These are phyloP conservation scores for Acer saccharum DNA, from an alignment of 345 rosid species.

Conservation along the genomic window DNA sequence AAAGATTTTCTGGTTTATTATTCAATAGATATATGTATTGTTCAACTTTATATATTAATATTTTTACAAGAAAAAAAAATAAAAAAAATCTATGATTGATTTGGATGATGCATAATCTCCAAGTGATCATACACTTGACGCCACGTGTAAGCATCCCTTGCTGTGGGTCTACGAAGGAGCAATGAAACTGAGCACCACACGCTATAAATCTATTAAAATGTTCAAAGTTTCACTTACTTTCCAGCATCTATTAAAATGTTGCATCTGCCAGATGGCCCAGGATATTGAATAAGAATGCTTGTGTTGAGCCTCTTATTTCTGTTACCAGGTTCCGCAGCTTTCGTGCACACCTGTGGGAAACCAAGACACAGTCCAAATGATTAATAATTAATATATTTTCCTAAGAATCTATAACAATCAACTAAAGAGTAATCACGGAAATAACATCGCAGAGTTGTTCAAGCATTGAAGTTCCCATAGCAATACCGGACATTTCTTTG, in stretches of 20 bases:
- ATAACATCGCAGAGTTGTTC: neutral
- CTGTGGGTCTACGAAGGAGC: too few species aligned
- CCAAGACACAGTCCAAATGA: constrained; percentile 16
- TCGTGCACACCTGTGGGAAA: constrained; percentile 67
- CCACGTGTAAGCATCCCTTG: too few species aligned
- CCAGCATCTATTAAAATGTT: constrained; percentile 87
- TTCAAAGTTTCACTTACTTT: constrained; percentile 82
- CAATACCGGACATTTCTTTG: constrained; percentile 75
- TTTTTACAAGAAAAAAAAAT: too few species aligned
- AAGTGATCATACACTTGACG: too few species aligned
- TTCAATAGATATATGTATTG: too few species aligned
- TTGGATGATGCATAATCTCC: too few species aligned
- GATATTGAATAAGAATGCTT: constrained; percentile 66
- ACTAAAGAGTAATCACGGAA: neutral
- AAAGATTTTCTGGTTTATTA: too few species aligned
- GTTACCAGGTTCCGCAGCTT: constrained; percentile 74
- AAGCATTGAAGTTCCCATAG: neutral
- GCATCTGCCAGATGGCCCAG: constrained; percentile 46
- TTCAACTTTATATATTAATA: too few species aligned
- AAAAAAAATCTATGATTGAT: too few species aligned
- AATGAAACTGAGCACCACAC: too few species aligned
- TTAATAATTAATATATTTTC: constrained; percentile 3
- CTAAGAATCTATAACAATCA: constrained; percentile 12
- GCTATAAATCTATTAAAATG: too few species aligned
- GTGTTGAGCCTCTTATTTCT: constrained; percentile 84